Evolutionary conservation across 345 rosid species (phyloP), one percentile per base, ranked within the genome.

Genomic region (Gossypium anomalum): DNA sequence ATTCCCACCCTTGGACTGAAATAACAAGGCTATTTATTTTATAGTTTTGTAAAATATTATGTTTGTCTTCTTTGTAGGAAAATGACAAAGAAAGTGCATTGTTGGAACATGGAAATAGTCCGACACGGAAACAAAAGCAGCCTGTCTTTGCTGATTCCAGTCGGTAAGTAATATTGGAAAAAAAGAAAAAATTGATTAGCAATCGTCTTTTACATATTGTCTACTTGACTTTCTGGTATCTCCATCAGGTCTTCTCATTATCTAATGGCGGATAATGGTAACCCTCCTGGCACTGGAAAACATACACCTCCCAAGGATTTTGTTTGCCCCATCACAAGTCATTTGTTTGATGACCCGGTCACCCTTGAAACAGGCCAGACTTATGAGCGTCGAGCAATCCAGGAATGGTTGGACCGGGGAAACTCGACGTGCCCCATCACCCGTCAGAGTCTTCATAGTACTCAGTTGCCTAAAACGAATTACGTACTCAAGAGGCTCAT

Each of bases 301-400:
- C 77, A 80, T 45, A 64, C 86, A 27, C 85, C 87, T 49, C 90
- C 90, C 1, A 90, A 87, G 83, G 92, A 90, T 79, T 90, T 90
- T 53, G 85, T 90, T 41, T 90, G 94, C 74, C 94, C 90, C 60
- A 88, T 90, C 45, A 90, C 92, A 10, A 85, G 86, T 77, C 84
- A 86, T 51, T 23, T 85, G 2, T 88, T 90, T 57, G 79, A 82
- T 58, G 92, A 87, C 71, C 94, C 94, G 0, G 94, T 88, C 63
- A 90, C 94, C 66, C 85, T 90, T 0, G 94, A 90, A 83, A 90
- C 94, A 2, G 94, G 94, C 2, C 94, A 90, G 88, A 90, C 94
- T 0, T 90, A 90, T 13, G 94, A 90, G 79, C 85, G 94, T 17
- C 78, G 45, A 63, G 92, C 94, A 4, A 88, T 88, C 19, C 85